Percentiles rank a stretch among this genome's conserved stretches.
These are phyloP conservation scores for Aaosphaeria pasadenensis DNA, from an alignment of 2,329 filamentous ascomycete species.

Conservation along the genomic window DNA sequence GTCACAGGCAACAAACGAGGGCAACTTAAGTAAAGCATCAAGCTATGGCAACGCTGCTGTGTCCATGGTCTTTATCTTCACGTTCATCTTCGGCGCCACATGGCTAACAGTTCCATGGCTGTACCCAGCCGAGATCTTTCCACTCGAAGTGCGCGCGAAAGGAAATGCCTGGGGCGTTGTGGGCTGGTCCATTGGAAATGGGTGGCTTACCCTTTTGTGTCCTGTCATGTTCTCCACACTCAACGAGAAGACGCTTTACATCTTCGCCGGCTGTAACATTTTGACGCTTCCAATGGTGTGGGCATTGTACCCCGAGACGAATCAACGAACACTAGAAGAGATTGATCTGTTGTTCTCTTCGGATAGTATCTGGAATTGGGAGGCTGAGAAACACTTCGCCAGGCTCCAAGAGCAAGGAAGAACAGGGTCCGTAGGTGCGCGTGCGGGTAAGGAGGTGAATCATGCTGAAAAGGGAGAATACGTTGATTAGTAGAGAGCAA, in stretches of 20 bases:
- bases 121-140: conserved; percentile 72
- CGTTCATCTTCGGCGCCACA: conserved; percentile 61
- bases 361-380: conserved; percentile 65
- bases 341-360: conserved; percentile 72
- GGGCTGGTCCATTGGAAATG: conserved; percentile 74
- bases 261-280: conserved; percentile 67
- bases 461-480: too few species aligned
- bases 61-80: conserved; percentile 69
- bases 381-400: conserved; percentile 28
- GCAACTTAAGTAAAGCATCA: not conserved
- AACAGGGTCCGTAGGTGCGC: too few species aligned
- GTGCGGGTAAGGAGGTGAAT: too few species aligned
- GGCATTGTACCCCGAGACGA: conserved; percentile 72
- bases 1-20: not conserved
- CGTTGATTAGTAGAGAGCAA: too few species aligned
- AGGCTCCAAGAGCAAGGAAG: not conserved
- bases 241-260: conserved; percentile 68
- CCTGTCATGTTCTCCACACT: conserved; percentile 55
- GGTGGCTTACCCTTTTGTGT: conserved; percentile 53
- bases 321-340: conserved; percentile 70
- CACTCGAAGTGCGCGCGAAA: conserved; percentile 66
- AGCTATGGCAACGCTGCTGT: conserved; percentile 62
- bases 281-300: conserved; percentile 68
- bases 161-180: conserved; percentile 75
- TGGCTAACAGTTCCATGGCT: conserved; percentile 59